These are phyloP conservation scores for Hevea brasiliensis DNA, from an alignment of 345 rosid genomes.

Conservation along the genomic window DNA sequence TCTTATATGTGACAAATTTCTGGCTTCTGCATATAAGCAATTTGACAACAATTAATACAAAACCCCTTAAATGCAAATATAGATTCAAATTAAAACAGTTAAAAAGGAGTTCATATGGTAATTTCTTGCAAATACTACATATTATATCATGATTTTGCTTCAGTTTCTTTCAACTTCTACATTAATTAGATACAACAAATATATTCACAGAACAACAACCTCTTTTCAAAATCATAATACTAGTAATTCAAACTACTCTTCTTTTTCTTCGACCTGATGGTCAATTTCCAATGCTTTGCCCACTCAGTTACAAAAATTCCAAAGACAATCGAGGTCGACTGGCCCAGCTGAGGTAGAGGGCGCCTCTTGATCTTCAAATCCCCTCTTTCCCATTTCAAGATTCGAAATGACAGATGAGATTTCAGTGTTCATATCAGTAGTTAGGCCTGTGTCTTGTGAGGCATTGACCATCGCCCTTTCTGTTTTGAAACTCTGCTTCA, in stretches of 20 bases:
- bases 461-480: slow-evolving; percentile 42
- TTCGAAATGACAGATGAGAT: slow-evolving; percentile 55
- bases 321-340: slow-evolving; percentile 52
- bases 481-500: slow-evolving; percentile 36
- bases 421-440: slow-evolving; percentile 51
- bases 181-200: slow-evolving; percentile 28
- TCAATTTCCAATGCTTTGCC: background rate
- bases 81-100: background rate
- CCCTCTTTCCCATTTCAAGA: slow-evolving; percentile 45
- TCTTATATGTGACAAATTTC: slow-evolving; percentile 35
- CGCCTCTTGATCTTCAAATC: slow-evolving; percentile 43
- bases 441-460: slow-evolving; percentile 59
- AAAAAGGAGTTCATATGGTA: background rate
- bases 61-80: background rate
- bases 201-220: slow-evolving; percentile 32
- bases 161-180: slow-evolving; percentile 27
- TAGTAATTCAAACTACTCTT: background rate
- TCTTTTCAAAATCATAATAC: slow-evolving; percentile 2
- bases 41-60: slow-evolving; percentile 18
- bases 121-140: slow-evolving; percentile 21
- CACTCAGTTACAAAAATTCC: slow-evolving; percentile 53
- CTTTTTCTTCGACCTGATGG: too few relatives aligned
- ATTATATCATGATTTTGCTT: slow-evolving; percentile 11
- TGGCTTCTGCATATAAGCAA: background rate
- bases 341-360: slow-evolving; percentile 51